These are phyloP conservation scores for Teratosphaeria nubilosa DNA, from an alignment of 2,329 filamentous ascomycete genomes.

Conservation along the genomic window DNA sequence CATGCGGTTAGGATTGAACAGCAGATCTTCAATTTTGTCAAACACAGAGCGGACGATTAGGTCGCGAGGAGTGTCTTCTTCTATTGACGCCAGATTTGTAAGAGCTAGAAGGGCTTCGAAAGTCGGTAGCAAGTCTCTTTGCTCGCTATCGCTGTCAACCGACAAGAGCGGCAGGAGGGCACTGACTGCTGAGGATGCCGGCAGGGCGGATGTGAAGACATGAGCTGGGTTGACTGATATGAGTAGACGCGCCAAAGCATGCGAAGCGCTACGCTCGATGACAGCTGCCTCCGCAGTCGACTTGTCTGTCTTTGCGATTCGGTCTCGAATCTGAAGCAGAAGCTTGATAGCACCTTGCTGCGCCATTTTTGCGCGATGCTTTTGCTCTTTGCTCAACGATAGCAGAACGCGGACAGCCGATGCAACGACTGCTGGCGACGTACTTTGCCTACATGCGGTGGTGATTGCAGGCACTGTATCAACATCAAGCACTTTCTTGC, in stretches of 20 bases:
- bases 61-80: constrained; percentile 52
- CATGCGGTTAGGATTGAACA: constrained; percentile 64
- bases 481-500: constrained; percentile 67
- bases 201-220: constrained; percentile 70
- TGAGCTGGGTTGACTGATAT: constrained; percentile 51
- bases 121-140: constrained; percentile 70
- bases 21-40: constrained; percentile 69
- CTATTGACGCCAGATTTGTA: constrained; percentile 77
- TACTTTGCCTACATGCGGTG: constrained; percentile 31
- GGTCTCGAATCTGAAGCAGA: constrained; percentile 59
- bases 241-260: constrained; percentile 51
- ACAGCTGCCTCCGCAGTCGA: constrained; percentile 18
- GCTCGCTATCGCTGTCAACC: constrained; percentile 47
- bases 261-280: constrained; percentile 23
- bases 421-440: constrained; percentile 56
- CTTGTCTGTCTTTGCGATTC: constrained; percentile 44
- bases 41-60: constrained; percentile 66
- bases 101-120: constrained; percentile 88
- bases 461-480: constrained; percentile 69
- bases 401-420: constrained; percentile 69
- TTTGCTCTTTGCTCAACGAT: constrained; percentile 63
- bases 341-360: constrained; percentile 91
- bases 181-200: constrained; percentile 66
- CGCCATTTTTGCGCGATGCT: constrained; percentile 66
- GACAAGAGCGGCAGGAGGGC: constrained; percentile 67